Conservation (phyloP, 768 basidiomycete species). For the Serpula lacrymans region DNA sequence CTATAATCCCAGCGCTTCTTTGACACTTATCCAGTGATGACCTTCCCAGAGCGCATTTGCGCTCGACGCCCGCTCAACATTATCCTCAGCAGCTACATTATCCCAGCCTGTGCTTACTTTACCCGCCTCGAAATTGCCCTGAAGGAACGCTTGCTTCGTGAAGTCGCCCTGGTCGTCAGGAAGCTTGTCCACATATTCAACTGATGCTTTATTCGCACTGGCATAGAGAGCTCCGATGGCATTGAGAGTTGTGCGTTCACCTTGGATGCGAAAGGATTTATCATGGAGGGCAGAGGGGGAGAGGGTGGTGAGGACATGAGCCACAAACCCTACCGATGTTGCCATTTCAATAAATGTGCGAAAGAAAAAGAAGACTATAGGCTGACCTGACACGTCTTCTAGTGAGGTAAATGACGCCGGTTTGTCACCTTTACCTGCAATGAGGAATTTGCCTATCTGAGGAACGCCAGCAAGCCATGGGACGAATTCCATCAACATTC, state of each 20-base stretch:
- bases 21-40: slow-evolving; percentile 28
- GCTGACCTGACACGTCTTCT: slow-evolving; percentile 32
- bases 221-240: slow-evolving; percentile 27
- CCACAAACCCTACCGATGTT: slow-evolving; percentile 28
- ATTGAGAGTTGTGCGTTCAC: slow-evolving; percentile 26
- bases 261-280: slow-evolving; percentile 32
- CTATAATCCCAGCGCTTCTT: slow-evolving; percentile 24
- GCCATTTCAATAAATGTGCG: not conserved
- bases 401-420: slow-evolving; percentile 28
- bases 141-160: slow-evolving; percentile 27
- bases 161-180: slow-evolving; percentile 28
- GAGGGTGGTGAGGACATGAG: slow-evolving; percentile 29
- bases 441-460: slow-evolving; percentile 25
- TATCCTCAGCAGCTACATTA: slow-evolving; percentile 23
- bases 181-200: slow-evolving; percentile 20
- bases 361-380: slow-evolving; percentile 8
- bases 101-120: slow-evolving; percentile 33
- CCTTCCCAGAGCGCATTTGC: slow-evolving; percentile 31
- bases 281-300: slow-evolving; percentile 23
- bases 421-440: slow-evolving; percentile 28
- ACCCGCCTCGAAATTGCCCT: slow-evolving; percentile 26
- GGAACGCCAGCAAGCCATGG: slow-evolving; percentile 26
- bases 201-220: slow-evolving; percentile 14
- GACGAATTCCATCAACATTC: slow-evolving; percentile 30
- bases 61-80: slow-evolving; percentile 26